Evolutionary conservation across 805 yeast genomes (phyloP).

Genomic region (Metahyphopichia silvanorum): DNA sequence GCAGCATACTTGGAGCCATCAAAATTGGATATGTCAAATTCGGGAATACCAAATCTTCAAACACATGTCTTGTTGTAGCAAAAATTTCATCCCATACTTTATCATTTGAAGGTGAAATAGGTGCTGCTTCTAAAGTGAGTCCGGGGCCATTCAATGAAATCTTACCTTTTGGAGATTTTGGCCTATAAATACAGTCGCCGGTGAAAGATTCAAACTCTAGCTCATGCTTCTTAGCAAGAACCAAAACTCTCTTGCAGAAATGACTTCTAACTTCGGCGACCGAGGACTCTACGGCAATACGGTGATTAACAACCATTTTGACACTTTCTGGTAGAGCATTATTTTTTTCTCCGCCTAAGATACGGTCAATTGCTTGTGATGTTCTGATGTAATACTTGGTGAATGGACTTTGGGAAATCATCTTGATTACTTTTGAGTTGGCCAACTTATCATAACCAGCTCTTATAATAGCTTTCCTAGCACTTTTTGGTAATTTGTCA

Average conservation of each 20-base stretch:
- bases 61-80: conserved; percentile 44
- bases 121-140: conserved; percentile 47
- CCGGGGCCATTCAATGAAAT: conserved; percentile 10
- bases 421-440: conserved; percentile 24
- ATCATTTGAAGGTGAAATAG: conserved; percentile 40
- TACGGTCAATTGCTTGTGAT: conserved; percentile 36
- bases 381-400: conserved; percentile 31
- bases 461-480: conserved; percentile 29
- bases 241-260: conserved; percentile 20
- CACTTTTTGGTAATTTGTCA: conserved; percentile 15
- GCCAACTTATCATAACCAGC: conserved; percentile 35
- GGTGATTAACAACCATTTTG: conserved; percentile 29
- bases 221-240: conserved; percentile 23
- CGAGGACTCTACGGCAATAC: conserved; percentile 30
- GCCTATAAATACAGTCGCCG: conserved; percentile 10
- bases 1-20: conserved; percentile 57
- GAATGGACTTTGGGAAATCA: conserved; percentile 14
- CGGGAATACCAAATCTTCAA: conserved; percentile 41
- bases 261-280: conserved; percentile 18
- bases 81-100: conserved; percentile 41
- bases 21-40: conserved; percentile 31
- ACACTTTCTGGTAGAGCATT: conserved; percentile 40
- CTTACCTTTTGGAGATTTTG: conserved; percentile 8
- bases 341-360: conserved; percentile 38
- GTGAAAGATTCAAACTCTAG: conserved; percentile 32